These are phyloP conservation scores for Karstenula rhodostoma DNA, from an alignment of 2,329 filamentous ascomycete genomes.

Conservation along the genomic window DNA sequence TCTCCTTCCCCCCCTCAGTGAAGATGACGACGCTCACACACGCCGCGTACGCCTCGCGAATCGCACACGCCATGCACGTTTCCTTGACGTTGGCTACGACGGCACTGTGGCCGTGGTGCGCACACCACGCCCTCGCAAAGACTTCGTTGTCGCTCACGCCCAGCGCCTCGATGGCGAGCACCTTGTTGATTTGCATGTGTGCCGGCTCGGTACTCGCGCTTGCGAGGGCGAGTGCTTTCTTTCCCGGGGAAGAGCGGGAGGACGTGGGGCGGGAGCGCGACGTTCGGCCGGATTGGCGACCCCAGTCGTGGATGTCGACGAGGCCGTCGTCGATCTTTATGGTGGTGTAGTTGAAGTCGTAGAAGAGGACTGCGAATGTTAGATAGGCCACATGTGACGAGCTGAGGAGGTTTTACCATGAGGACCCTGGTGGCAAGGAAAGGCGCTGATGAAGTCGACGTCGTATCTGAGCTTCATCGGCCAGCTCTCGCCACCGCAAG, in stretches of 20 bases:
- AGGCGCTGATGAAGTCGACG: conserved; percentile 53
- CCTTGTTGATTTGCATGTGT: conserved; percentile 62
- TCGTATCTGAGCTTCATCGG: conserved; percentile 50
- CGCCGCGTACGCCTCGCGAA: conserved; percentile 78
- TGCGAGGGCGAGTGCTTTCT: conserved; percentile 40
- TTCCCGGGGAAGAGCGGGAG: conserved; percentile 42
- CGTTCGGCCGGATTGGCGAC: conserved; percentile 45
- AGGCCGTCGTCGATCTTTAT: conserved; percentile 69
- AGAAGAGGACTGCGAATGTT: conserved; percentile 65
- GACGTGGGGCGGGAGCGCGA: conserved; percentile 36
- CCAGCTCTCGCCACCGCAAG: conserved; percentile 51
- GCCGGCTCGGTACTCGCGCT: conserved; percentile 30
- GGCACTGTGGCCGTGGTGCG: conserved; percentile 76
- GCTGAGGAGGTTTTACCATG: no score
- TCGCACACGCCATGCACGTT: conserved; percentile 78
- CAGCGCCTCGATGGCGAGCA: conserved; percentile 76
- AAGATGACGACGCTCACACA: conserved; percentile 77
- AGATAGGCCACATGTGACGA: conserved; percentile 19
- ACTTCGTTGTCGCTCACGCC: conserved; percentile 80
- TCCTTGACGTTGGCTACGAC: conserved; percentile 73
- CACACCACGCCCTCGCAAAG: conserved; percentile 78
- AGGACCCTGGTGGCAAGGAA: conserved; percentile 52
- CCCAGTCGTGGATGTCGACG: conserved; percentile 73
- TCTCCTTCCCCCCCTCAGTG: conserved; percentile 54
- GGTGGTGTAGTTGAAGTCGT: conserved; percentile 70